These are phyloP conservation scores for Lasiosphaeria hispida DNA, from an alignment of 495 filamentous ascomycete species.

Conservation along the genomic window DNA sequence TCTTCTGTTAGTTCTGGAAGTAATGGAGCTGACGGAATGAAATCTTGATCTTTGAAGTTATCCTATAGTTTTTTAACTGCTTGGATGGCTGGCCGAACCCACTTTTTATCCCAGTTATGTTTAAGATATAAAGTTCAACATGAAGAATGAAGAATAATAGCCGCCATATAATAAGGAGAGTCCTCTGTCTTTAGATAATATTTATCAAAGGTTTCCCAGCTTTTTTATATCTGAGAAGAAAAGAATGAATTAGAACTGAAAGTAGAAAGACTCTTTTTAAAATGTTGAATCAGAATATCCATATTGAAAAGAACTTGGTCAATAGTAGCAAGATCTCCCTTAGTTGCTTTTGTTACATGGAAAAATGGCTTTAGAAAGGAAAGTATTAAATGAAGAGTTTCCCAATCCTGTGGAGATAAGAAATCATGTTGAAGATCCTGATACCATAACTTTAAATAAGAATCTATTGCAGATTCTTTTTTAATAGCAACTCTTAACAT, in stretches of 20 bases:
- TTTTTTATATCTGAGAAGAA: background rate
- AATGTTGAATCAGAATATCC: background rate
- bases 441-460: background rate
- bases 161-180: background rate
- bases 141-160: background rate
- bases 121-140: background rate
- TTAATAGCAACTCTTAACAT: background rate
- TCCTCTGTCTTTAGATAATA: background rate
- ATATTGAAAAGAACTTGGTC: background rate
- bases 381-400: background rate
- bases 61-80: background rate
- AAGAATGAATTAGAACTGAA: background rate
- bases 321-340: background rate
- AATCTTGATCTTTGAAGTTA: too few species aligned
- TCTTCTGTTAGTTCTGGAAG: too few species aligned
- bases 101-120: background rate
- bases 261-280: background rate
- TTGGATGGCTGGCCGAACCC: background rate
- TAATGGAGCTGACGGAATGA: too few species aligned
- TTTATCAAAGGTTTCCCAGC: background rate
- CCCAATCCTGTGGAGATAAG: background rate
- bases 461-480: background rate
- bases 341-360: background rate
- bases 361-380: constrained; percentile 4
- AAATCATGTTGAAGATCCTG: background rate